phyloP scores from a whole-genome alignment of 2,329 filamentous ascomycete genomes.

The Penicillium sp. region DNA sequence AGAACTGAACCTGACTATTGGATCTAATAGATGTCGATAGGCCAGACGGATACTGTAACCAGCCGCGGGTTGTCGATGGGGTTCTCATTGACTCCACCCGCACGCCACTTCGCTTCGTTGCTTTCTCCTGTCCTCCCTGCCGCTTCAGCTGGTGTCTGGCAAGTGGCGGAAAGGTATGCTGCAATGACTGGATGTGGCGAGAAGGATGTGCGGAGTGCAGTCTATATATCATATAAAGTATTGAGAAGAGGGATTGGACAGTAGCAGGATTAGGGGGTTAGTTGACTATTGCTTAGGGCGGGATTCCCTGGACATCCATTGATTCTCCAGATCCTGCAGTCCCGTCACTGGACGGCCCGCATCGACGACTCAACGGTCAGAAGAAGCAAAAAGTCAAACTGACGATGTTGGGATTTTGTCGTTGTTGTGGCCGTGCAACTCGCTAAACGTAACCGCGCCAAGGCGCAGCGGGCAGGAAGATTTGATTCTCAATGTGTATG shows the following conservation, averaged over 20 bases:
- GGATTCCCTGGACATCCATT: neutral
- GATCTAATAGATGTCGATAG: neutral
- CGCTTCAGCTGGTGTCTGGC: conserved; percentile 5
- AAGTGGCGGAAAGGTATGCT: neutral
- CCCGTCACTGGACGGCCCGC: neutral
- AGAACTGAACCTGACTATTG: neutral
- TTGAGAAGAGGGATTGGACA: neutral
- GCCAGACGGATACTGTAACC: conserved; percentile 20
- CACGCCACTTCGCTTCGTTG: conserved; percentile 3
- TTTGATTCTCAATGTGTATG: neutral
- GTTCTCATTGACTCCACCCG: conserved; percentile 11
- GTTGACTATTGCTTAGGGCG: neutral
- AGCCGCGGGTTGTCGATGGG: conserved; percentile 12
- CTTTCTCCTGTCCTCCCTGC: neutral
- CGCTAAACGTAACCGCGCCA: neutral
- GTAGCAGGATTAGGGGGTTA: neutral
- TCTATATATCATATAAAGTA: neutral
- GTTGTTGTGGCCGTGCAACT: neutral
- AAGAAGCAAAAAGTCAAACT: conserved; percentile 14
- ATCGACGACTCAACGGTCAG: conserved; percentile 13
- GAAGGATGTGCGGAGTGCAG: neutral
- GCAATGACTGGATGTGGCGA: neutral
- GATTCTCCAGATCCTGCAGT: neutral
- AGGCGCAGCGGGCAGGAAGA: neutral
- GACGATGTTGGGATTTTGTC: conserved; percentile 2